Evolutionary conservation across 2,329 filamentous ascomycete species (phyloP).

Genomic region (Verticillium tricorpus): DNA sequence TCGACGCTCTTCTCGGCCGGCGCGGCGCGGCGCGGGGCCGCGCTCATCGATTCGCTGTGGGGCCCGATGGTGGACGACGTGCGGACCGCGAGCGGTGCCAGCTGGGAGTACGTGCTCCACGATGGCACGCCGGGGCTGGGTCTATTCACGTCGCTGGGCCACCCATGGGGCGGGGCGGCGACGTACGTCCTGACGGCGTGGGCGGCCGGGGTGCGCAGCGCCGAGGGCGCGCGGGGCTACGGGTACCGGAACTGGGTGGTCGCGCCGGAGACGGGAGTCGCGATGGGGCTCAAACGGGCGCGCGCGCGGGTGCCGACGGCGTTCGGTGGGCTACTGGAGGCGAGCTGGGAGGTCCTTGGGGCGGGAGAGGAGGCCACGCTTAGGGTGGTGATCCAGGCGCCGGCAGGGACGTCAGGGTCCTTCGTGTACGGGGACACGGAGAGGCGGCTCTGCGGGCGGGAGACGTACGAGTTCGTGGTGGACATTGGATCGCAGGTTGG

Average conservation of each 20-base stretch:
- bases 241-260: constrained; percentile 22
- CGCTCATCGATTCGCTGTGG: constrained; percentile 34
- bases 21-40: constrained; percentile 16
- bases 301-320: constrained; percentile 20
- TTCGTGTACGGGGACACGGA: constrained; percentile 7
- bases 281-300: constrained; percentile 20
- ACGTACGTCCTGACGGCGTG: constrained; percentile 38
- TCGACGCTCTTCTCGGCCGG: constrained; percentile 26
- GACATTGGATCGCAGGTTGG: not conserved
- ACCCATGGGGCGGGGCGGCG: constrained; percentile 40
- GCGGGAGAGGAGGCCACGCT: not conserved
- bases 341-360: constrained; percentile 13
- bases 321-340: constrained; percentile 15
- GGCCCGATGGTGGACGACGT: constrained; percentile 32
- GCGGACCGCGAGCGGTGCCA: constrained; percentile 30
- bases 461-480: constrained; percentile 8
- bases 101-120: constrained; percentile 39
- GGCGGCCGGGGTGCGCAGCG: constrained; percentile 20
- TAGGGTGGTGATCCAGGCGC: constrained; percentile 10
- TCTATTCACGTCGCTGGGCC: constrained; percentile 35
- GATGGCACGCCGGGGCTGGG: constrained; percentile 32
- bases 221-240: constrained; percentile 9
- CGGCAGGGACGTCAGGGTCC: constrained; percentile 5
- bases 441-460: constrained; percentile 4
- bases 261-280: constrained; percentile 17